Percentiles rank a stretch among this genome's conserved stretches.
Evolutionary conservation across 495 filamentous ascomycete species (phyloP).

Genomic region (Penicillium egyptiacum): DNA sequence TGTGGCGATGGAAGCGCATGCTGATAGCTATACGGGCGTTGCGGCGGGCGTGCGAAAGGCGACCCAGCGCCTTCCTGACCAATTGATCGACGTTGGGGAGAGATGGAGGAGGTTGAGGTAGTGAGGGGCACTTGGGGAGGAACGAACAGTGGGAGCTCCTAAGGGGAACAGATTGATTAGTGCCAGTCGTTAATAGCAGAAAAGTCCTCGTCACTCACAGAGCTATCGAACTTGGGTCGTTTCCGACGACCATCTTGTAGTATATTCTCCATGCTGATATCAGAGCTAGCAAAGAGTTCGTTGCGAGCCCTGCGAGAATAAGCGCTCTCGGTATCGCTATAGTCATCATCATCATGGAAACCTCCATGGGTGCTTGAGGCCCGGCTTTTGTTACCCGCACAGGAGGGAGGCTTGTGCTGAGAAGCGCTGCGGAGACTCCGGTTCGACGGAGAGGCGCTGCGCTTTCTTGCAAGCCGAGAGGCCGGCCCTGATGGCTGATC

Average conservation of each 20-base stretch:
- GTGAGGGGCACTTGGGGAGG: constrained; percentile 88
- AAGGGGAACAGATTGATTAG: constrained; percentile 21
- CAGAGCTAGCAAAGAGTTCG: constrained; percentile 86
- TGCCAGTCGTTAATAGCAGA: constrained; percentile 9
- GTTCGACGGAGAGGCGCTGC: constrained; percentile 81
- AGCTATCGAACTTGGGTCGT: constrained; percentile 95
- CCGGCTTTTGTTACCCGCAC: constrained; percentile 65
- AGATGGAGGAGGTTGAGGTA: constrained; percentile 87
- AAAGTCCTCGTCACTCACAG: constrained; percentile 61
- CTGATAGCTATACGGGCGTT: constrained; percentile 70
- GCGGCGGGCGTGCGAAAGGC: constrained; percentile 67
- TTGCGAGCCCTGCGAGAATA: constrained; percentile 70
- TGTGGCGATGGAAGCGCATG: constrained; percentile 77
- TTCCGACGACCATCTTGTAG: constrained; percentile 94
- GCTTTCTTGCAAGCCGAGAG: constrained; percentile 66
- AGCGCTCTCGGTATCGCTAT: constrained; percentile 79
- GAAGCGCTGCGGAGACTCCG: constrained; percentile 79
- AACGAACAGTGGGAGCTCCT: constrained; percentile 95
- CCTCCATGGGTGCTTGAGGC: constrained; percentile 66
- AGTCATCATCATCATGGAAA: constrained; percentile 65
- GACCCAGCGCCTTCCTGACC: constrained; percentile 59
- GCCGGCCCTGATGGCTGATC: constrained; percentile 62
- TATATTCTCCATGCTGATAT: constrained; percentile 97
- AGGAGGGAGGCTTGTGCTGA: constrained; percentile 68
- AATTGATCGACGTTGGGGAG: constrained; percentile 76